phyloP scores from a whole-genome alignment of 768 basidiomycete species.

The Lactarius quietus region DNA sequence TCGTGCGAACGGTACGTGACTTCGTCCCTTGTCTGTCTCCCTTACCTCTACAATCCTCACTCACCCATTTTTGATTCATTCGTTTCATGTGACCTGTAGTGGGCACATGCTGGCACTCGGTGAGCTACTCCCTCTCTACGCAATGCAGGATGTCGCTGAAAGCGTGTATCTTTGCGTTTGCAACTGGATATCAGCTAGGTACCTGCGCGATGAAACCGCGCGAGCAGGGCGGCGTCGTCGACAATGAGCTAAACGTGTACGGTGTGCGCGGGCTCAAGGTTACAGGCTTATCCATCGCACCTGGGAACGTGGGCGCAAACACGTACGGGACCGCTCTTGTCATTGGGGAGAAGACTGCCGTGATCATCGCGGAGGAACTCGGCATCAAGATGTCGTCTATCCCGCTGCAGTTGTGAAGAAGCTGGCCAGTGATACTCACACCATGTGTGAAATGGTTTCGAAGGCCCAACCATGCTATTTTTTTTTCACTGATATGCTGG shows the following conservation, averaged over 20 bases:
- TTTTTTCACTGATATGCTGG: too few species aligned
- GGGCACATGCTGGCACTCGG: conserved; percentile 17
- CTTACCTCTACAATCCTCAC: too few species aligned
- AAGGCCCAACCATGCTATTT: background rate
- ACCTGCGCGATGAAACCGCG: conserved; percentile 45
- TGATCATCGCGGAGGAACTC: conserved; percentile 52
- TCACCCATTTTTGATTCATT: background rate
- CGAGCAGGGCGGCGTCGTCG: conserved; percentile 55
- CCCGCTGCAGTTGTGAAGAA: background rate
- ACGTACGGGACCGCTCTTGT: conserved; percentile 41
- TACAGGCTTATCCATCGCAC: conserved; percentile 40
- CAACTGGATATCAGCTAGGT: background rate
- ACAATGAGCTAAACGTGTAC: conserved; percentile 51
- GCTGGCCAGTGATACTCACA: background rate
- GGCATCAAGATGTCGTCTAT: conserved; percentile 27
- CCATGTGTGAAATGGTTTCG: background rate
- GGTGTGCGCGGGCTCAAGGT: conserved; percentile 55
- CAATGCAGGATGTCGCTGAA: background rate
- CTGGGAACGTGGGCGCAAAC: conserved; percentile 39
- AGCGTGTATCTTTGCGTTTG: too few species aligned
- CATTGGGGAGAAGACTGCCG: conserved; percentile 57
- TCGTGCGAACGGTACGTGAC: conserved; percentile 18
- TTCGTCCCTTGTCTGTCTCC: background rate
- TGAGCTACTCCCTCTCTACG: background rate
- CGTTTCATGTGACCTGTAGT: background rate